Evolutionary conservation across 2,329 filamentous ascomycete species (phyloP), one percentile per base, ranked within the genome.

Genomic region (Pseudogymnoascus sp.): DNA sequence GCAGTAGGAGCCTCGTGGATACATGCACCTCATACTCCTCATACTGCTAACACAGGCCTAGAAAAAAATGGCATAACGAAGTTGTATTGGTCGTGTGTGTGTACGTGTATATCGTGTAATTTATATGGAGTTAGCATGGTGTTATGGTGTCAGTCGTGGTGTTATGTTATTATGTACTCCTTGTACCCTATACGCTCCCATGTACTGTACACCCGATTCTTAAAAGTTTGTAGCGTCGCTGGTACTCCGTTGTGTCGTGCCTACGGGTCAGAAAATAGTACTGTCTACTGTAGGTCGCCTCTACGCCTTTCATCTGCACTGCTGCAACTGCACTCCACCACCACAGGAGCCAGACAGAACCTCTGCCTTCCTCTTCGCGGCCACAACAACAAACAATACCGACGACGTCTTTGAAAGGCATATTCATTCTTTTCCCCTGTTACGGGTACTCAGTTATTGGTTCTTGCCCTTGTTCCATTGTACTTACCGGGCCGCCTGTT

Each of bases 311-410:
- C 51, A 57, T 19, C 51, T 57, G 48, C 25, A 51, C 23, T 19
- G 48, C 45, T 48, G 45, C 45, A 51, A 48, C 43, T 23, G 41
- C 48, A 54, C 51, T 57, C 51, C 51, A 57, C 51, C 48, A 31
- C 48, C 48, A 54, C 28, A 31, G 28, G 28, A 31, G 25, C 25
- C 48, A 57, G 48, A 34, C 48, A 57, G 48, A 57, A 34, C 21
- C 51, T 57, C 51, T n/a, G n/a, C 25, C 28, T 10, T 19, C 51
- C n/a, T 34, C 51, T 34, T 34, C 10, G 13, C 51, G 51, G 51
- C 51, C 51, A 36, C 51, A 57, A 57, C 51, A 57, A 57, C 28
- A 57, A 57, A 57, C 51, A 57, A 57, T 57, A 57, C 51, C 51
- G 51, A 8, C 45, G 45, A 1, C 51, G 51, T 57, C 51, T 57